These are phyloP conservation scores for Trametopsis cervina DNA, from an alignment of 768 basidiomycete species.

Conservation along the genomic window DNA sequence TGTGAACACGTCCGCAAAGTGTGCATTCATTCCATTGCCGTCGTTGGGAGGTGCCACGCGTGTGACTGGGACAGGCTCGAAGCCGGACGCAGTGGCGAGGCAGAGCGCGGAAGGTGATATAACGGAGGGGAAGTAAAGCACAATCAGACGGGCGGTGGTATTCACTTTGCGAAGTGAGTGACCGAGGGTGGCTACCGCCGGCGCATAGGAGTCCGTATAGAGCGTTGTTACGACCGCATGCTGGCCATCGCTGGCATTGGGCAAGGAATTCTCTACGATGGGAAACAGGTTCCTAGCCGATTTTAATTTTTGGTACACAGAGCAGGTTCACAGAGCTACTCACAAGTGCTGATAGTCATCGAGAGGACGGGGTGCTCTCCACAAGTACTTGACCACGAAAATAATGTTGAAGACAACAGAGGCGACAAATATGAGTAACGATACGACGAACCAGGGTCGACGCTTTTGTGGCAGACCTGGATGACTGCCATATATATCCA, in stretches of 20 bases:
- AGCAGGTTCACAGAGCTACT: background rate
- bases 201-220: constrained; percentile 26
- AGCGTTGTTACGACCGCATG: constrained; percentile 26
- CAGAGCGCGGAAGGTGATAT: constrained; percentile 34
- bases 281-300: background rate
- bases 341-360: constrained; percentile 7
- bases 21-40: constrained; percentile 28
- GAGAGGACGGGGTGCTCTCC: background rate
- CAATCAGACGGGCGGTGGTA: constrained; percentile 26
- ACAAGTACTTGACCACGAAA: background rate
- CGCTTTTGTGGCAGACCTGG: background rate
- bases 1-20: constrained; percentile 37
- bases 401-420: constrained; percentile 4
- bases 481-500: too few species aligned
- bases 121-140: constrained; percentile 27
- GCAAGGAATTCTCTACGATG: background rate
- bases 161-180: constrained; percentile 25
- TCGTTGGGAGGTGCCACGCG: constrained; percentile 32
- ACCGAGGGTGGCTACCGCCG: constrained; percentile 27
- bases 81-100: constrained; percentile 31
- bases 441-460: background rate
- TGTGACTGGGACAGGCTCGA: constrained; percentile 29
- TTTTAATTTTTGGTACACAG: background rate
- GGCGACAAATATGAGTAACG: background rate
- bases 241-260: background rate